These are phyloP conservation scores for Aspergillus sp. DNA, from an alignment of 2,329 filamentous ascomycete species.

Conservation along the genomic window DNA sequence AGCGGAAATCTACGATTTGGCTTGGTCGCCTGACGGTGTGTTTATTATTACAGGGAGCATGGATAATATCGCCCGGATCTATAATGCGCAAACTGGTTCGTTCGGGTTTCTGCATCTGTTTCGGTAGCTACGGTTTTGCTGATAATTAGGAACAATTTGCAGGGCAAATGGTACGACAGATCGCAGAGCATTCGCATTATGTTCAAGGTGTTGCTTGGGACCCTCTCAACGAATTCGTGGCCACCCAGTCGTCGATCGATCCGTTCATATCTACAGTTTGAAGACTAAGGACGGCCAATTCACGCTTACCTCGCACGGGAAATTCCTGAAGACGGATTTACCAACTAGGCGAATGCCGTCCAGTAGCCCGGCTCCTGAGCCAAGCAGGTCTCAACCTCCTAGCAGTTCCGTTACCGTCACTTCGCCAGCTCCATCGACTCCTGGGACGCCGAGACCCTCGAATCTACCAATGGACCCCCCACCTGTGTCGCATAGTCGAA, in stretches of 20 bases:
- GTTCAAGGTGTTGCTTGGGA: constrained; percentile 99
- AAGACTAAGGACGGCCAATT: constrained; percentile 96
- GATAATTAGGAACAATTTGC: constrained; percentile 10
- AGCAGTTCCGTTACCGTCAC: constrained; percentile 49
- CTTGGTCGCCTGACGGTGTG: constrained; percentile 93
- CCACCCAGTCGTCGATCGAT: constrained; percentile 95
- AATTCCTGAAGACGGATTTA: constrained; percentile 87
- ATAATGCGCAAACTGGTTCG: constrained; percentile 83
- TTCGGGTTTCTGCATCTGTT: constrained; percentile 4
- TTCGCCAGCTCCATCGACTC: constrained; percentile 82
- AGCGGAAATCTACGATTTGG: constrained; percentile 94
- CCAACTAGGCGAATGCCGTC: constrained; percentile 83
- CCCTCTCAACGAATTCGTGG: constrained; percentile 93
- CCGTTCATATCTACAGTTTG: constrained; percentile 92
- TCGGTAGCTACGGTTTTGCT: constrained; percentile 7
- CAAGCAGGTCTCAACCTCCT: constrained; percentile 35
- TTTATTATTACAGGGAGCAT: constrained; percentile 99
- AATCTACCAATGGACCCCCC: constrained; percentile 95
- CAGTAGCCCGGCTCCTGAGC: constrained; percentile 83
- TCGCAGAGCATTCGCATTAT: constrained; percentile 95
- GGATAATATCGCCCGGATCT: constrained; percentile 97
- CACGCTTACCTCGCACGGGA: constrained; percentile 67
- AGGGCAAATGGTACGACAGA: constrained; percentile 72
- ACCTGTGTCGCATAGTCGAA: constrained; percentile 78
- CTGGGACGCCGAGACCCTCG: constrained; percentile 83